Percentiles rank a stretch among this genome's conserved stretches.
phyloP scores from a whole-genome alignment of 768 basidiomycete species.

The Mycena kentingensis region DNA sequence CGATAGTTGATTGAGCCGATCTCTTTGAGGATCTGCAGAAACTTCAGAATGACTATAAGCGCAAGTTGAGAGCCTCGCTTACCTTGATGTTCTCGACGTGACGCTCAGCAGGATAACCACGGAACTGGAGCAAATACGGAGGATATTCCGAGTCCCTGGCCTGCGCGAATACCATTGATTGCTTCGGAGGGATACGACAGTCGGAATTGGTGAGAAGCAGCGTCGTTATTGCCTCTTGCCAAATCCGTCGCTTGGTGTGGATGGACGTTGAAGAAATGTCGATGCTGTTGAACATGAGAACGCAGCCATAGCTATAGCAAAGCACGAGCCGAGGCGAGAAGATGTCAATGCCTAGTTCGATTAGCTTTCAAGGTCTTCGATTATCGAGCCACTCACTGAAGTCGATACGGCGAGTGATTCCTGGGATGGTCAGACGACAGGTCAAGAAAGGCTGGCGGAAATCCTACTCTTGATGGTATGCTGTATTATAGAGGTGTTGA shows the following conservation, averaged over 20 bases:
- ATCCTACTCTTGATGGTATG: slow-evolving; percentile 61
- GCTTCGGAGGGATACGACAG: slow-evolving; percentile 58
- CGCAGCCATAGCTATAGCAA: background rate
- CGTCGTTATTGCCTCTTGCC: slow-evolving; percentile 76
- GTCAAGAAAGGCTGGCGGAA: background rate
- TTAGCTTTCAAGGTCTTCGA: background rate
- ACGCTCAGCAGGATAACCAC: slow-evolving; percentile 65
- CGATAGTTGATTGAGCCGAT: slow-evolving; percentile 59
- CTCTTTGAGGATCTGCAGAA: slow-evolving; percentile 67
- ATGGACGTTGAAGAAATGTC: slow-evolving; percentile 57
- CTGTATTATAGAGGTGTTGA: slow-evolving; percentile 54
- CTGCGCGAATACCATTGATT: slow-evolving; percentile 61
- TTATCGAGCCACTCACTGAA: slow-evolving; percentile 56
- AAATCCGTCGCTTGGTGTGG: slow-evolving; percentile 70
- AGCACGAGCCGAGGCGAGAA: slow-evolving; percentile 68
- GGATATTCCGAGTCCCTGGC: slow-evolving; percentile 59
- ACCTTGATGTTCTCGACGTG: slow-evolving; percentile 83
- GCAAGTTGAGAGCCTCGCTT: background rate
- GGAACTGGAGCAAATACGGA: slow-evolving; percentile 69
- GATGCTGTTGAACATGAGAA: slow-evolving; percentile 40
- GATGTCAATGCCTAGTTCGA: slow-evolving; percentile 65
- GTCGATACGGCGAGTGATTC: slow-evolving; percentile 63
- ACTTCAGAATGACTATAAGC: background rate
- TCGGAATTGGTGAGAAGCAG: slow-evolving; percentile 62
- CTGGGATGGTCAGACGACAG: slow-evolving; percentile 34